phyloP scores from a whole-genome alignment of 345 rosid species.

The Erodium maritimum region DNA sequence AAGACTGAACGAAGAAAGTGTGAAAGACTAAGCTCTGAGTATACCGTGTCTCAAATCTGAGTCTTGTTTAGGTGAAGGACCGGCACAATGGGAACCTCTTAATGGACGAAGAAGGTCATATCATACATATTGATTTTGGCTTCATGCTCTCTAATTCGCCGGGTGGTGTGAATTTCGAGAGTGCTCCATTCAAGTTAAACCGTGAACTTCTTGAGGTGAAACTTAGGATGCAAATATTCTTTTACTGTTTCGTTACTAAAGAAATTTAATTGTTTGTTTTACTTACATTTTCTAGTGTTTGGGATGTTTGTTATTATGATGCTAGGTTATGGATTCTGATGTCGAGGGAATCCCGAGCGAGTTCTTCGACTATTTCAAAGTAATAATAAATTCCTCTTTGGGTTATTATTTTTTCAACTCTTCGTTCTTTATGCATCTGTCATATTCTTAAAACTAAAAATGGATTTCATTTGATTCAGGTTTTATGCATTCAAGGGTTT shows the following conservation, averaged over 20 bases:
- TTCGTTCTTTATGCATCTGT: neutral
- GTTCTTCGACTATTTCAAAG: conserved; percentile 98
- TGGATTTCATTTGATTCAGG: conserved; percentile 26
- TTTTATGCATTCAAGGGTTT: conserved; percentile 95
- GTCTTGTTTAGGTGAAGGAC: conserved; percentile 58
- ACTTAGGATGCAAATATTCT: neutral
- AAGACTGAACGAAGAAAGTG: no score
- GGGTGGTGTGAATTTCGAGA: conserved; percentile 98
- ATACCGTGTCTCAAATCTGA: neutral
- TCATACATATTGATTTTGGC: conserved; percentile 97
- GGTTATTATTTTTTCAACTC: conserved; percentile 1
- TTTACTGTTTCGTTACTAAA: neutral
- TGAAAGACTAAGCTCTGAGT: neutral
- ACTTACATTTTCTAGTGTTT: conserved; percentile 4
- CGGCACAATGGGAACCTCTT: conserved; percentile 96
- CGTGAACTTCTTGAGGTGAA: conserved; percentile 97
- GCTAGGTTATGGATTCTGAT: conserved; percentile 98
- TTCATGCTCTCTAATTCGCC: conserved; percentile 99
- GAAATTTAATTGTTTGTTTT: neutral
- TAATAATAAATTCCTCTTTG: conserved; percentile 17
- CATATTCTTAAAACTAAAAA: neutral
- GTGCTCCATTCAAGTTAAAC: conserved; percentile 98
- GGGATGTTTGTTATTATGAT: neutral
- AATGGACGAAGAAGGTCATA: conserved; percentile 95
- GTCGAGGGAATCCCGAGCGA: conserved; percentile 99